Conservation (phyloP, 805 yeast species). For the Lipomyces yamadae region DNA sequence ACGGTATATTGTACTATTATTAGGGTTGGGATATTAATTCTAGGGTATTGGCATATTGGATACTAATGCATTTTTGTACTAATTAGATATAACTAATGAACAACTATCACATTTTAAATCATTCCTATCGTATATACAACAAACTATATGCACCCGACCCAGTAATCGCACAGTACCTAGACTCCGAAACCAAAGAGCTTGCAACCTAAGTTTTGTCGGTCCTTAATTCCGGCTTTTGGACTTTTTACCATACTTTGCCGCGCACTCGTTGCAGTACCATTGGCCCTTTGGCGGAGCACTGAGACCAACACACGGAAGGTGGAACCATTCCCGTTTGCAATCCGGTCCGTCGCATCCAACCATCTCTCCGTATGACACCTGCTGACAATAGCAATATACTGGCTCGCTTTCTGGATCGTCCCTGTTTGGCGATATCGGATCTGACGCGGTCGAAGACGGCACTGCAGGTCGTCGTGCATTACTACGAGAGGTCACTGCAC, state of each 20-base stretch:
- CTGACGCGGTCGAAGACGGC: slow-evolving; percentile 12
- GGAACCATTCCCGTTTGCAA: slow-evolving; percentile 89
- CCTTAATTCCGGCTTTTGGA: slow-evolving; percentile 17
- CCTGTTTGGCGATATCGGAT: slow-evolving; percentile 22
- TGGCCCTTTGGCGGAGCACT: slow-evolving; percentile 66
- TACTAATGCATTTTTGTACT: neutral
- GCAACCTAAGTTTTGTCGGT: too few relatives aligned
- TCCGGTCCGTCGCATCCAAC: slow-evolving; percentile 97
- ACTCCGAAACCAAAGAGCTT: neutral
- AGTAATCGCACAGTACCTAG: neutral
- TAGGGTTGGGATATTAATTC: neutral
- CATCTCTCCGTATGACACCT: slow-evolving; percentile 98
- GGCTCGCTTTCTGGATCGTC: slow-evolving; percentile 59
- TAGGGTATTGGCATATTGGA: neutral
- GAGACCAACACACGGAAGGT: slow-evolving; percentile 85
- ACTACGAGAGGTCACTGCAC: slow-evolving; percentile 13
- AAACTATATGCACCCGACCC: slow-evolving; percentile 5
- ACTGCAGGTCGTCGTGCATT: slow-evolving; percentile 5
- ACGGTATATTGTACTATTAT: slow-evolving; percentile 1
- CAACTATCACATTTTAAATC: slow-evolving; percentile 1
- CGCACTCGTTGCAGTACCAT: slow-evolving; percentile 68
- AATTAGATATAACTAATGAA: neutral
- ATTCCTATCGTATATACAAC: neutral
- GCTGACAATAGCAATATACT: slow-evolving; percentile 93
- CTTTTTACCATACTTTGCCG: slow-evolving; percentile 36